Base-by-base conservation (phyloP, 2,329 filamentous ascomycete species). In the Exophiala viscosa region DNA sequence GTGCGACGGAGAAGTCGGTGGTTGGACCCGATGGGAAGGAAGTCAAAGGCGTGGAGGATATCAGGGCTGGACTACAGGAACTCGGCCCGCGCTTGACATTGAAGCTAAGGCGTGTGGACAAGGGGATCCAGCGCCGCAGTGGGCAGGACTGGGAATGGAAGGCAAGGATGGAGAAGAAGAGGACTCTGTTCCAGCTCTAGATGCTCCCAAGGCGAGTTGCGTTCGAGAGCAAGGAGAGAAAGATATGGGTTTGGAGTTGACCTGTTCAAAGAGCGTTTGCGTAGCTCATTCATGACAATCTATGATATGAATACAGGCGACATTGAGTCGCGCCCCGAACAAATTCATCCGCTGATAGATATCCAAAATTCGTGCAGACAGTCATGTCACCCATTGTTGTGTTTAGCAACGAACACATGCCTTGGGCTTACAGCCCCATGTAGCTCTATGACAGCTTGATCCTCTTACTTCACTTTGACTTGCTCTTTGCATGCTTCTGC, bases 71-170 rank as follows among this genome's bases (percentile, higher is more conserved):
- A 5, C 72, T 97, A 65, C 93, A 97, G 71, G 93, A 97, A 72
- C 73, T 96, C 18, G 92, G 92, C 0, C 91, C 90, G 6, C 77
- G 85, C 64, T 79, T 93, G 74, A 92, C 88, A 2, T 72, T 97
- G 60, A 97, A 97, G 76, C 73, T 99, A 65, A 83, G 91, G 62
- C 83, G 93, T 64, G 85, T 97, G 39, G 92, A 97, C 68, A 91
- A 90, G 72, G 92, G 91, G 0, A 87, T 99, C 60, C 88, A 76
- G 76, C 83, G 70, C 75, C 86, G 71, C 42, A 85, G 82, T 70
- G 89, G 90, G 34, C 82, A 90, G 62, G 88, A 95, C 67, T 97
- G 93, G 92, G 83, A 96, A 69, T 99, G 93, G 93, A 95, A 95
- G 74, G 87, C 88, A 9, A 84, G 85, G 67, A 95, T 93, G 86